Base-by-base conservation (phyloP, 2,329 filamentous ascomycete genomes). In the Aspergillus brasiliensis region DNA sequence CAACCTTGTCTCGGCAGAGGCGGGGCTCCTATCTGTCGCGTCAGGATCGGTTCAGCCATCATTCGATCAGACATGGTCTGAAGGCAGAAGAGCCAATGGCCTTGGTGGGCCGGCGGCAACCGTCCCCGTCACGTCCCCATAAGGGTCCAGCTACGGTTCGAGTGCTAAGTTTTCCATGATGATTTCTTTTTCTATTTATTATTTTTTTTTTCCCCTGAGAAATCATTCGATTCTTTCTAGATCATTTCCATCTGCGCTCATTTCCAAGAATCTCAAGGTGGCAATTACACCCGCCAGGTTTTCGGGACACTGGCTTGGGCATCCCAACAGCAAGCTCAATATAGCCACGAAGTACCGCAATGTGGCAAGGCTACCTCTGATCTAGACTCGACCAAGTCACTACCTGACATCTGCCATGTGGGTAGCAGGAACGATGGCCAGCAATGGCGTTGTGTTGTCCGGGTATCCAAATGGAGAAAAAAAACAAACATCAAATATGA, bases 381-480 rank as follows among this genome's bases (percentile, higher is more conserved):
- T 46, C 52, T 55, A 55, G 40, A 46, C 52, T 44, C 17, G 5
- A 44, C 52, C 23, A 31, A 42, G 56, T 42, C 47, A 51, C 23
- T 27, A 46, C 17, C 44, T 55, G 52, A 55, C 38, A 31, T 23
- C 52, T 46, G 38, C 42, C 52, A 55, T 55, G 52, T 55, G 52
- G 40, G 19, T 55, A 23, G 15, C 40, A 55, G 40, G n/a, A 34
- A 28, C 42, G 52, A 55, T 31, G 19, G 8, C 52, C 38, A 55
- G 38, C 52, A 55, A 44, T 44, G 52, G 52, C 52, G 52, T 31
- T 27, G 42, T 42, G 40, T 44, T 44, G 42, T 28, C 51, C 31
- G 19, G 6, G 27, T 46, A 15, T 31, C 40, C 52, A 19, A 31
- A 44, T 21, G 17, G 38, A 31, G 38, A 34, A 28, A 46, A 28